Conservation (phyloP, 306 rosid genomes). For the Erythrophleum fordii region DNA sequence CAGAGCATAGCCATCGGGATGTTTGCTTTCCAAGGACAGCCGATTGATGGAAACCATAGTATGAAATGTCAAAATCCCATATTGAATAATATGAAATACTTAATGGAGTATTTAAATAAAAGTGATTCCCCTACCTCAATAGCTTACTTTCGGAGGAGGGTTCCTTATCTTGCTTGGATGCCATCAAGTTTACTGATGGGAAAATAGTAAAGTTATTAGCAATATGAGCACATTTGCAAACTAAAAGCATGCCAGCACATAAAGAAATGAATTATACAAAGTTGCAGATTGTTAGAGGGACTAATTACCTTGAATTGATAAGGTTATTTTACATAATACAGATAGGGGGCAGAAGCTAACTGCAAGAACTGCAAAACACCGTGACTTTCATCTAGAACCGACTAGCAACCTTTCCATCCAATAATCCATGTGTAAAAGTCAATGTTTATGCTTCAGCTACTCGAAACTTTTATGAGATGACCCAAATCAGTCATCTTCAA, state of each 20-base stretch:
- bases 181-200: background rate
- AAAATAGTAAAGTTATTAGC: background rate
- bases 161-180: no score
- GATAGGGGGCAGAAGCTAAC: slow-evolving; percentile 2
- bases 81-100: no score
- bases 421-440: background rate
- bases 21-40: no score
- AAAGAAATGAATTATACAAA: background rate
- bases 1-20: no score
- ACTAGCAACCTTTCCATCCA: slow-evolving; percentile 5
- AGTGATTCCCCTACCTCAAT: no score
- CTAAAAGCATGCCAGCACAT: background rate
- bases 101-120: no score
- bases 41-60: no score
- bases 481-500: slow-evolving; percentile 18
- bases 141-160: no score
- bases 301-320: background rate
- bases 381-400: background rate
- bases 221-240: background rate
- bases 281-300: background rate
- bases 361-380: background rate
- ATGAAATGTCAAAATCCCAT: no score
- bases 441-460: slow-evolving; percentile 8
- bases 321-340: background rate
- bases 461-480: slow-evolving; percentile 14